Evolutionary conservation across 306 rosid species (phyloP).

Genomic region (Pyrus pyrifolia): DNA sequence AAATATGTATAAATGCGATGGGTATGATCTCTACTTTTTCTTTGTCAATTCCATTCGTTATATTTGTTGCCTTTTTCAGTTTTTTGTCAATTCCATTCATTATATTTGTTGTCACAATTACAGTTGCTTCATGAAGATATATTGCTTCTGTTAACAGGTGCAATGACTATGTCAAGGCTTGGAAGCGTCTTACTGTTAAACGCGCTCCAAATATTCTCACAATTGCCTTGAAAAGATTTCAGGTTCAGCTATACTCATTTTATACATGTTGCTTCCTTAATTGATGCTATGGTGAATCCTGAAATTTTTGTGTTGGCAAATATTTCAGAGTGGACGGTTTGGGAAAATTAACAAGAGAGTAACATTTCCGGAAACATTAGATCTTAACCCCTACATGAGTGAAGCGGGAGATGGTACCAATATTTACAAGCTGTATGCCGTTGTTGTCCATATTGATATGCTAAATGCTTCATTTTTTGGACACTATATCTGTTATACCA

Average conservation of each 20-base stretch:
- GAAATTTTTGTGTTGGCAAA: constrained; percentile 6
- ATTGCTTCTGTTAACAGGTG: constrained; percentile 55
- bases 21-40: constrained; percentile 43
- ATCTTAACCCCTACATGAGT: constrained; percentile 85
- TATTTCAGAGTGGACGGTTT: constrained; percentile 86
- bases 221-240: constrained; percentile 94
- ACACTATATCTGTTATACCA: constrained; percentile 86
- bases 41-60: neutral
- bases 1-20: constrained; percentile 92
- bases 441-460: constrained; percentile 93
- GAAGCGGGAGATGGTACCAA: constrained; percentile 66
- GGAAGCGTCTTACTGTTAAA: constrained; percentile 77
- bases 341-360: constrained; percentile 93
- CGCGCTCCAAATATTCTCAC: constrained; percentile 88
- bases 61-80: neutral
- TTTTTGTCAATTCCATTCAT: neutral
- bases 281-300: neutral
- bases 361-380: constrained; percentile 77
- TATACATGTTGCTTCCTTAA: neutral
- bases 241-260: constrained; percentile 47
- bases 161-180: constrained; percentile 95
- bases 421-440: constrained; percentile 75
- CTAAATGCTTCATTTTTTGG: constrained; percentile 96
- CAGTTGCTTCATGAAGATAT: neutral
- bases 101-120: neutral